phyloP scores from a whole-genome alignment of 2,329 filamentous ascomycete genomes.

The Raffaelea deltoideospora region DNA sequence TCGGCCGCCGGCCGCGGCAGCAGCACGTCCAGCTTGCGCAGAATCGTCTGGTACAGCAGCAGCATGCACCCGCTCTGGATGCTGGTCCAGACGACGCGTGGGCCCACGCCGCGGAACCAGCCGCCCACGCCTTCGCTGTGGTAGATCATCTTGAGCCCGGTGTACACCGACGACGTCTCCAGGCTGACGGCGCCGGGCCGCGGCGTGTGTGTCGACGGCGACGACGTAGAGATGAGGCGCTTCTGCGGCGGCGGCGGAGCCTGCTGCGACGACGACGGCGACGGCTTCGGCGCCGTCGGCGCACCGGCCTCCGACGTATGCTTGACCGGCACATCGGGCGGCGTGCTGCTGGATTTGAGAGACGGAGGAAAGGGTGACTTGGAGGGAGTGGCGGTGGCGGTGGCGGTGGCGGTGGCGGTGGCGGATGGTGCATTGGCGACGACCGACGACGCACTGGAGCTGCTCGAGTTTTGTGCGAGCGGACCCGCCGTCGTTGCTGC shows the following conservation, averaged over 20 bases:
- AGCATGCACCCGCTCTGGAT: slow-evolving; percentile 96
- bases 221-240: slow-evolving; percentile 75
- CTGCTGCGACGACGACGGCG: slow-evolving; percentile 12
- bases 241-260: slow-evolving; percentile 33
- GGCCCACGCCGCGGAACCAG: slow-evolving; percentile 90
- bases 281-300: too few relatives aligned
- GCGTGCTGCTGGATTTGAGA: slow-evolving; percentile 3
- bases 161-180: slow-evolving; percentile 79
- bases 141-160: slow-evolving; percentile 76
- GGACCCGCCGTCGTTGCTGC: too few relatives aligned
- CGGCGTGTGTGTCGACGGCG: slow-evolving; percentile 68
- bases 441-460: background rate
- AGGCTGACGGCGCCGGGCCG: slow-evolving; percentile 66
- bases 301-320: slow-evolving; percentile 8
- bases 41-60: slow-evolving; percentile 79
- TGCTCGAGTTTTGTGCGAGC: background rate
- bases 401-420: background rate
- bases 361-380: too few relatives aligned
- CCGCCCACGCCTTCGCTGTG: slow-evolving; percentile 74
- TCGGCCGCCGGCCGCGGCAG: slow-evolving; percentile 20
- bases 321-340: slow-evolving; percentile 4
- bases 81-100: slow-evolving; percentile 89
- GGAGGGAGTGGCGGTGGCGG: background rate
- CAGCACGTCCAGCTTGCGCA: slow-evolving; percentile 56
- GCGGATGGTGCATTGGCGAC: background rate